phyloP scores from a whole-genome alignment of 129 eudicot genomes.

The Gnaphalium uliginosum region DNA sequence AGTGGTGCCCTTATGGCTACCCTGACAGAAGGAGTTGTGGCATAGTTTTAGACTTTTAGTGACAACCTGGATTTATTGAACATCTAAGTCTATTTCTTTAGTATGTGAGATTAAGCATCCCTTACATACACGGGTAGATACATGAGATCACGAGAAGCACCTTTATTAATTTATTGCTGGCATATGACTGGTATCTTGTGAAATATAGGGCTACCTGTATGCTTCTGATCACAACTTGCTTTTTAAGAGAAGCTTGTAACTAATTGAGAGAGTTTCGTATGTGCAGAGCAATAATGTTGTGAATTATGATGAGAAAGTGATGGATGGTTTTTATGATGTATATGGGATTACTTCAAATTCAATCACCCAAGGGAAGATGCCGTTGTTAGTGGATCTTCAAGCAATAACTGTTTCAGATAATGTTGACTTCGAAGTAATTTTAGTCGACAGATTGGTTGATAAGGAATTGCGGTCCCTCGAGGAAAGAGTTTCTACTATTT shows the following conservation, averaged over 20 bases:
- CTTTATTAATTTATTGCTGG: constrained; percentile 9
- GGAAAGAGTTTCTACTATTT: constrained; percentile 55
- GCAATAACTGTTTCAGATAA: constrained; percentile 49
- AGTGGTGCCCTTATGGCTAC: background rate
- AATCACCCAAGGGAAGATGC: constrained; percentile 73
- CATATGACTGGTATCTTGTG: constrained; percentile 4
- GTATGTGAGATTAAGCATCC: constrained; percentile 1
- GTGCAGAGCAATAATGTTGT: constrained; percentile 84
- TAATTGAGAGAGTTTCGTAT: constrained; percentile 24
- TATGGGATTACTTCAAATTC: constrained; percentile 60
- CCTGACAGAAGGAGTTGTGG: background rate
- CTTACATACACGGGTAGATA: background rate
- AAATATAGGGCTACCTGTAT: constrained; percentile 4
- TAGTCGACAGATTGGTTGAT: constrained; percentile 71
- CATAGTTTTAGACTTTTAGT: constrained; percentile 8
- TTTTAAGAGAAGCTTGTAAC: constrained; percentile 39
- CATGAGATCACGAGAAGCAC: constrained; percentile 12
- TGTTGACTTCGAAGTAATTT: constrained; percentile 74
- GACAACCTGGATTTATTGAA: constrained; percentile 5
- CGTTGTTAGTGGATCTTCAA: constrained; percentile 64
- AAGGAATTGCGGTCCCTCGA: constrained; percentile 67
- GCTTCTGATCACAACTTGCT: constrained; percentile 24
- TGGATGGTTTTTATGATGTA: constrained; percentile 92
- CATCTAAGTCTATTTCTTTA: background rate
- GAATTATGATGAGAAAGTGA: constrained; percentile 81